These are phyloP conservation scores for Obba rivulosa DNA, from an alignment of 768 basidiomycete species.

Conservation along the genomic window DNA sequence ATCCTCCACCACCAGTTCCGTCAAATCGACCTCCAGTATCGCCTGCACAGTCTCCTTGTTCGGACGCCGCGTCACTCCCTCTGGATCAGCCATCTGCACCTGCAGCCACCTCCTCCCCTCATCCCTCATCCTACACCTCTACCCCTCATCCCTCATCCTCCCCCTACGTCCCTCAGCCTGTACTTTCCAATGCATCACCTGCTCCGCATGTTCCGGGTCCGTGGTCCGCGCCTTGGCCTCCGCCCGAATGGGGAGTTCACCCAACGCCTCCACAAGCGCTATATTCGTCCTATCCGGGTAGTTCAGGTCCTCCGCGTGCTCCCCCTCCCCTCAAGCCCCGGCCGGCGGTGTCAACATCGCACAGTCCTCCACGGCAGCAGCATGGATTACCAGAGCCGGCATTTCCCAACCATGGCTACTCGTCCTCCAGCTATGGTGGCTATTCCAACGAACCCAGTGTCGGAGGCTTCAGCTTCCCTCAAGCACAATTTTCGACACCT, in stretches of 20 bases:
- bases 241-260: conserved; percentile 16
- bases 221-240: conserved; percentile 18
- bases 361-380: too few species aligned
- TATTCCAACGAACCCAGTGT: not conserved
- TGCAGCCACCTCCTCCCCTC: conserved; percentile 2
- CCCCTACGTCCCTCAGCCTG: not conserved
- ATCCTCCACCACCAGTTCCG: not conserved
- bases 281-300: not conserved
- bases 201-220: conserved; percentile 1
- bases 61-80: conserved; percentile 23
- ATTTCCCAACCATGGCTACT: too few species aligned
- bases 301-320: conserved; percentile 1
- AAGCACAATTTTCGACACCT: conserved; percentile 9
- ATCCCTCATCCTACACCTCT: conserved; percentile 9
- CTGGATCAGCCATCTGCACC: conserved; percentile 16
- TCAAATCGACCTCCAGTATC: not conserved
- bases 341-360: conserved; percentile 4
- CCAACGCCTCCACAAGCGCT: not conserved
- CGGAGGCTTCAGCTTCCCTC: conserved; percentile 20
- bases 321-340: conserved; percentile 13
- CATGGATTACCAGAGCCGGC: too few species aligned
- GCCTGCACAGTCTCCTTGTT: conserved; percentile 1
- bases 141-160: conserved; percentile 9
- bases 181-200: not conserved
- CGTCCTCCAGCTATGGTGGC: not conserved